Evolutionary conservation across 140 eudicot species (phyloP).

Genomic region (Cichorium intybus): DNA sequence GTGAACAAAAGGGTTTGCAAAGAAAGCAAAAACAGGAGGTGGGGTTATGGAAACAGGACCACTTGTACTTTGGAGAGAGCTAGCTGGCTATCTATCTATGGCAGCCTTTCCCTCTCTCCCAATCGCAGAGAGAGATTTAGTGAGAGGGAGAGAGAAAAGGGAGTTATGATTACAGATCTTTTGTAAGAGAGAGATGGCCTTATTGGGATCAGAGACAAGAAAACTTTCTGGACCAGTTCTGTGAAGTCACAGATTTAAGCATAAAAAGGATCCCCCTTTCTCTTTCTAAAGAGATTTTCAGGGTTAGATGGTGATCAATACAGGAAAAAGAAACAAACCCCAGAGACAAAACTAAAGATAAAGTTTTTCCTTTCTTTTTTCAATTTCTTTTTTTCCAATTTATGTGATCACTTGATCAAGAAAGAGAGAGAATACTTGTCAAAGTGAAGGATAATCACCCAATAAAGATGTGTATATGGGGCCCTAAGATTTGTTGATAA

Average conservation of each 20-base stretch:
- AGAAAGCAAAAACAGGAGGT: constrained; percentile 30
- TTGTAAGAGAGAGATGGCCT: constrained; percentile 25
- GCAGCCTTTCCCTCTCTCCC: constrained; percentile 10
- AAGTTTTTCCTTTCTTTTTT: not conserved
- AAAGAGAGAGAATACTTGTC: constrained; percentile 25
- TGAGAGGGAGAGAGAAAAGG: constrained; percentile 15
- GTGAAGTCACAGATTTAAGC: constrained; percentile 49
- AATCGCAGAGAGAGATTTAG: not conserved
- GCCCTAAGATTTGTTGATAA: constrained; percentile 8
- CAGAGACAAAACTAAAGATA: constrained; percentile 7
- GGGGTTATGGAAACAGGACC: constrained; percentile 47
- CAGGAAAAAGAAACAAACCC: constrained; percentile 1
- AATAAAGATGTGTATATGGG: constrained; percentile 20
- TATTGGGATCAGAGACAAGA: constrained; percentile 72
- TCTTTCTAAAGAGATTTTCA: constrained; percentile 18
- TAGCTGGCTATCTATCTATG: constrained; percentile 36
- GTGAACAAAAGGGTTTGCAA: constrained; percentile 41
- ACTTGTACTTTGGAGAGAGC: constrained; percentile 47
- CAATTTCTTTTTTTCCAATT: not conserved
- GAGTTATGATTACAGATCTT: constrained; percentile 30
- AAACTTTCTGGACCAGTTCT: constrained; percentile 54
- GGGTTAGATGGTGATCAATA: constrained; percentile 18
- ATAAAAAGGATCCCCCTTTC: constrained; percentile 25
- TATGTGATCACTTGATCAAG: constrained; percentile 32
- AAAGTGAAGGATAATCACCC: constrained; percentile 24